Percentiles rank a stretch among this genome's conserved stretches.
phyloP scores from a whole-genome alignment of 2,329 filamentous ascomycete species.

The Scytalidium lignicola region DNA sequence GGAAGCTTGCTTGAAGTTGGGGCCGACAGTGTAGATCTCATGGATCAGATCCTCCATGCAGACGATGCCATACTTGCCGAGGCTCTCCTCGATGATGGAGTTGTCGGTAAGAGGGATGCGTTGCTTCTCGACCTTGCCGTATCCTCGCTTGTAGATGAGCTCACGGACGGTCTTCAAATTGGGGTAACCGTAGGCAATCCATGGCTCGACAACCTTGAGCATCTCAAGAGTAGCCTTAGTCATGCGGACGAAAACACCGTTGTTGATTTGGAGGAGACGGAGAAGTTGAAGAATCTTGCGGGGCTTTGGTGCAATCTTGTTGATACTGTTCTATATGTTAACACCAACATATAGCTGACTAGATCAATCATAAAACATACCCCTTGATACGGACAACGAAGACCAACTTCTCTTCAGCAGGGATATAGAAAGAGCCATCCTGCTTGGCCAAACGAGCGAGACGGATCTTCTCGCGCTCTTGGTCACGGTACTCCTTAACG shows the following conservation, averaged over 20 bases:
- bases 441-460: slow-evolving; percentile 85
- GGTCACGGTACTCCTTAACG: slow-evolving; percentile 98
- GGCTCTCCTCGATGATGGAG: slow-evolving; percentile 90
- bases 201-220: slow-evolving; percentile 97
- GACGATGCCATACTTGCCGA: slow-evolving; percentile 98
- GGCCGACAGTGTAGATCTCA: slow-evolving; percentile 97
- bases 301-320: slow-evolving; percentile 99
- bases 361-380: slow-evolving; percentile 39
- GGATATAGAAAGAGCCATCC: slow-evolving; percentile 89
- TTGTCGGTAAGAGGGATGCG: slow-evolving; percentile 96
- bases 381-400: slow-evolving; percentile 99
- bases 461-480: slow-evolving; percentile 97
- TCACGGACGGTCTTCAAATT: slow-evolving; percentile 99
- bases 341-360: slow-evolving; percentile 5
- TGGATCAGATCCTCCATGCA: slow-evolving; percentile 99
- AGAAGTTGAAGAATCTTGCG: slow-evolving; percentile 99
- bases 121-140: slow-evolving; percentile 99
- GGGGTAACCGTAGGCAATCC: slow-evolving; percentile 98
- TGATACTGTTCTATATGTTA: slow-evolving; percentile 67
- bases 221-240: slow-evolving; percentile 98
- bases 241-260: slow-evolving; percentile 94
- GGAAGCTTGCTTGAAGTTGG: slow-evolving; percentile 98
- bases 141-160: slow-evolving; percentile 99
- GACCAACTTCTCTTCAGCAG: slow-evolving; percentile 91
- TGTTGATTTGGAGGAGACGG: slow-evolving; percentile 99